Evolutionary conservation across 2,329 filamentous ascomycete genomes (phyloP).

Genomic region (Metarhizium brunneum): DNA sequence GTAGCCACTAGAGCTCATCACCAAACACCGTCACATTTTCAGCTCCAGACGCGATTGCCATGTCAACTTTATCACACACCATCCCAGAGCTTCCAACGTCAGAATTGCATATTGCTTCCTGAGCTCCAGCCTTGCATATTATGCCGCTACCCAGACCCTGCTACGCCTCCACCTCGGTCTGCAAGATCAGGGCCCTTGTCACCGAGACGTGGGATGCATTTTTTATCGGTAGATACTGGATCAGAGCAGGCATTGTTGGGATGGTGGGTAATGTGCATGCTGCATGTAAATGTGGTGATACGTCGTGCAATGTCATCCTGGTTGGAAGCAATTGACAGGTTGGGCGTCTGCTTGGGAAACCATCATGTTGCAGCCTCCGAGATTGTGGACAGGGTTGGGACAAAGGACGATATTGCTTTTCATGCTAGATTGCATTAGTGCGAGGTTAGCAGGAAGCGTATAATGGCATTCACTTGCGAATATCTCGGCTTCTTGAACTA

Average conservation of each 20-base stretch:
- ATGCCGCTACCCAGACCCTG: neutral
- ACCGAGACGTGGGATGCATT: neutral
- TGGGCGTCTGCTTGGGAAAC: neutral
- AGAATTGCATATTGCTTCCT: neutral
- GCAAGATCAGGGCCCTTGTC: neutral
- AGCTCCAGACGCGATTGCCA: neutral
- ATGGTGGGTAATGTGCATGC: neutral
- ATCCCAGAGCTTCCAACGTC: neutral
- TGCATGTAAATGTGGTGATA: neutral
- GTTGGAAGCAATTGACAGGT: neutral
- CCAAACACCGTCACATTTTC: neutral
- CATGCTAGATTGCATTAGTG: neutral
- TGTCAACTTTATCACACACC: neutral
- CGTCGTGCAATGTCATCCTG: neutral
- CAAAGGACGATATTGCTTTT: neutral
- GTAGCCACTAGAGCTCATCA: neutral
- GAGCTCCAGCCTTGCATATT: neutral
- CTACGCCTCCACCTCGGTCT: neutral
- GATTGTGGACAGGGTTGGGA: neutral
- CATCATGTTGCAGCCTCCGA: neutral
- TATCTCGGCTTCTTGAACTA: too few relatives aligned
- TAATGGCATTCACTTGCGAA: too few relatives aligned
- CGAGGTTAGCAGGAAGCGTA: too few relatives aligned
- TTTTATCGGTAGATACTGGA: neutral
- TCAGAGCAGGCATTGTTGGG: neutral